Evolutionary conservation across 495 filamentous ascomycete genomes (phyloP).

Genomic region (Xanthoparmelia taractica): DNA sequence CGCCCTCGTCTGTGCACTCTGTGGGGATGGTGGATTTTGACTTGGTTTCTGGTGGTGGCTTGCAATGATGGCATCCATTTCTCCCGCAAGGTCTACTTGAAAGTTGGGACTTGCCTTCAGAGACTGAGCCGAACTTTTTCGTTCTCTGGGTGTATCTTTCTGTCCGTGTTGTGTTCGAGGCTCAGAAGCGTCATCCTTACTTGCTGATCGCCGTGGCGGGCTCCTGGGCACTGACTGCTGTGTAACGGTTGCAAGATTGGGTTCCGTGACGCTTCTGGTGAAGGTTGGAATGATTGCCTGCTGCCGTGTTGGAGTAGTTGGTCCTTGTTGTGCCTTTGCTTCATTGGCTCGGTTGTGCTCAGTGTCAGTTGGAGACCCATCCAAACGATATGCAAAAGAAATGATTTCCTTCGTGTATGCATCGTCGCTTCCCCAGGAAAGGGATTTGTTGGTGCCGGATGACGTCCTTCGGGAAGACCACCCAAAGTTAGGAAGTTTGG

Average conservation of each 20-base stretch:
- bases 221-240: conserved; percentile 7
- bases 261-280: conserved; percentile 9
- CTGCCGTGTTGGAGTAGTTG: not conserved
- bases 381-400: conserved; percentile 24
- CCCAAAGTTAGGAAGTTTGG: conserved; percentile 25
- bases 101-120: not conserved
- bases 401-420: conserved; percentile 25
- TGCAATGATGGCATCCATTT: conserved; percentile 10
- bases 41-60: conserved; percentile 9
- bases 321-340: conserved; percentile 5
- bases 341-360: conserved; percentile 1
- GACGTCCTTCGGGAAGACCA: conserved; percentile 22
- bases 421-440: conserved; percentile 20
- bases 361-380: conserved; percentile 6
- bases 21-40: conserved; percentile 12
- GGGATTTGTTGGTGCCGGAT: conserved; percentile 16
- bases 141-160: not conserved
- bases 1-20: conserved; percentile 9
- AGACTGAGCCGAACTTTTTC: not conserved
- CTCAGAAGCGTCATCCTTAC: not conserved
- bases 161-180: not conserved
- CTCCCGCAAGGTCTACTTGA: conserved; percentile 2
- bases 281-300: conserved; percentile 1
- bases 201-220: conserved; percentile 4
- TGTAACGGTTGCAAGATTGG: not conserved